Base-by-base conservation (phyloP, 495 filamentous ascomycete genomes). In the Xylaria telfairii region DNA sequence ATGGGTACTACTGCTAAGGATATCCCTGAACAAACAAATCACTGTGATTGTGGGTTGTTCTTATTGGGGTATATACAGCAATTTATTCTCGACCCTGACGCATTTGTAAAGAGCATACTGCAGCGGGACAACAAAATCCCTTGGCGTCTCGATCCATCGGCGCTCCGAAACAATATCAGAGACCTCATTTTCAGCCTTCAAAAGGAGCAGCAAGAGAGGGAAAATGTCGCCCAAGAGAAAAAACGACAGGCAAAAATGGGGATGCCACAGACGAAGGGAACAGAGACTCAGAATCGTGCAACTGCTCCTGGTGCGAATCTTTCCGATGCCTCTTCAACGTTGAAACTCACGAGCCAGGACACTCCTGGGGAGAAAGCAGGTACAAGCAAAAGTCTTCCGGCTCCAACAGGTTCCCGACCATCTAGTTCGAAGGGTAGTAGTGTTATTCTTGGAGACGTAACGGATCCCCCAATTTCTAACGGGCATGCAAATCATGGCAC, bases 41-140 rank as follows among this genome's bases (percentile, higher is more conserved):
- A 83, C 75, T 94, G 87, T 51, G 96, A 99, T 78, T 99, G 96
- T 76, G 96, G 96, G 3, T 78, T 97, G 1, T 98, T 90, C 77
- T 81, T 98, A 10, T 80, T 98, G 12, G 91, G 88, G 4, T 99
- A 98, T 71, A 78, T 96, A 32, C 88, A 92, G 72, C 89, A 91
- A 71, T 98, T 99, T 68, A 85, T 94, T 3, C 80, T 87, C 62
- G 75, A 90, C 63, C 94, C 93, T 4, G 87, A 90, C 57, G 71
- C 67, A 3, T 96, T 96, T 61, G 81, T 83, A 12, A 72, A 71
- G 13, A 74, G 60, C 13, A 51, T 86, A 13, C 75, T 85, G 17
- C 73, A 68, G 19, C 67, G 65, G 9, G 79, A 74, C 12, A 69
- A 77, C 41, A 17, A 41, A 8, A 76, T 78, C 7, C 65, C 73